phyloP scores from a whole-genome alignment of 306 rosid species.

The Crotalaria pallida region DNA sequence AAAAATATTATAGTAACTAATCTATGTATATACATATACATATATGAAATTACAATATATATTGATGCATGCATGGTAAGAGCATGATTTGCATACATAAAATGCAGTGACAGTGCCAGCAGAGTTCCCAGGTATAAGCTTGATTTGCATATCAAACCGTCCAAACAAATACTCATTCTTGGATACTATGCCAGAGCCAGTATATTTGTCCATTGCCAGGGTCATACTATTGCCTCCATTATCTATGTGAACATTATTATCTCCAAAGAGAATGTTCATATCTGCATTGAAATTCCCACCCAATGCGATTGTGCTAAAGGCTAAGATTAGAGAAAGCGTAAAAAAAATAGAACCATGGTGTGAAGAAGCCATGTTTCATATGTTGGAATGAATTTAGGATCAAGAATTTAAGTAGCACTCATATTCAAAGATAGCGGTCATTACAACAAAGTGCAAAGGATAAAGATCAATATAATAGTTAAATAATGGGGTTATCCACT shows the following conservation, averaged over 20 bases:
- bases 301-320: not conserved
- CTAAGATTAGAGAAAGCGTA: constrained; percentile 2
- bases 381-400: not conserved
- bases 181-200: constrained; percentile 34
- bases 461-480: not conserved
- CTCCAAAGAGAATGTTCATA: constrained; percentile 40
- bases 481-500: constrained; percentile 11
- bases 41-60: not conserved
- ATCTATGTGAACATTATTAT: constrained; percentile 7
- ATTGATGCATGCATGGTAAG: too few relatives aligned
- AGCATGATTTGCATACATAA: too few relatives aligned
- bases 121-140: constrained; percentile 39
- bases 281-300: constrained; percentile 24
- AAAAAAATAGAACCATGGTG: not conserved
- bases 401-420: not conserved
- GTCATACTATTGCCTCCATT: constrained; percentile 27
- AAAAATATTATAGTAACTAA: too few relatives aligned
- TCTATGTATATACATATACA: not conserved
- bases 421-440: not conserved
- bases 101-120: constrained; percentile 48
- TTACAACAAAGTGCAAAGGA: not conserved
- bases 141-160: constrained; percentile 39
- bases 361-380: constrained; percentile 19
- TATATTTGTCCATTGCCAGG: constrained; percentile 33
- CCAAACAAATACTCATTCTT: constrained; percentile 38